Base-by-base conservation (phyloP, 108 stramenopile species). In the Epithemia pelagica region DNA sequence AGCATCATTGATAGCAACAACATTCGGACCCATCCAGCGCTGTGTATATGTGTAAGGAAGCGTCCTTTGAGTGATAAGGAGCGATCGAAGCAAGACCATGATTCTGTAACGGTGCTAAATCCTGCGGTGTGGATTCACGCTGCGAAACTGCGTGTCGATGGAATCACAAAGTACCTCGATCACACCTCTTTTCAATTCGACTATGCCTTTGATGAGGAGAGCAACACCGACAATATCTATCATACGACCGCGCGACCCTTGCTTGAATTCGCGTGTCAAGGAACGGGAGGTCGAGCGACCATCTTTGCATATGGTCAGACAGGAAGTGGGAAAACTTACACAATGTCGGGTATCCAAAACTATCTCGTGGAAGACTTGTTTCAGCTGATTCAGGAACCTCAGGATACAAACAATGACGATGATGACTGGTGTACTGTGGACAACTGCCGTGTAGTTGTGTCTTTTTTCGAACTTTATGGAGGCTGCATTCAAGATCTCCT, bases 391-490 rank as follows among this genome's bases (percentile, higher is more conserved):
- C 72, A 67, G 29, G 83, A 88, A 1, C 37, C 5, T 10, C 56
- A 46, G n/a, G 21, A 3, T 30, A 5, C 58, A 5, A 21, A 31
- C 21, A 22, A 24, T 19, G 54, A n/a, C 8, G 29, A 53, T 22
- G 21, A 20, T 54, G 54, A 24, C 27, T 70, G 55, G 21, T 84
- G 79, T 67, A 70, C 74, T 19, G n/a, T 64, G 23, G 78, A 73
- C 8, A 74, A 84, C 46, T 78, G 84, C 0, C 61, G 64, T 2
- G 87, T 95, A 8, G 62, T 70, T 52, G 78, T 95, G 23, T 67
- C 90, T 56, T 96, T 97, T 67, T 98, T 98, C 80, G 97, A 99
- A 80, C 89, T 98, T 27, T 99, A 99, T 72, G 96, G 97, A 28
- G 97, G 97, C n/a, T 73, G 84, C 23, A 85, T 97, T 74, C 96